Evolutionary conservation across 2,329 filamentous ascomycete species (phyloP), one percentile per base, ranked within the genome.

Genomic region (Alternaria incomplexa): DNA sequence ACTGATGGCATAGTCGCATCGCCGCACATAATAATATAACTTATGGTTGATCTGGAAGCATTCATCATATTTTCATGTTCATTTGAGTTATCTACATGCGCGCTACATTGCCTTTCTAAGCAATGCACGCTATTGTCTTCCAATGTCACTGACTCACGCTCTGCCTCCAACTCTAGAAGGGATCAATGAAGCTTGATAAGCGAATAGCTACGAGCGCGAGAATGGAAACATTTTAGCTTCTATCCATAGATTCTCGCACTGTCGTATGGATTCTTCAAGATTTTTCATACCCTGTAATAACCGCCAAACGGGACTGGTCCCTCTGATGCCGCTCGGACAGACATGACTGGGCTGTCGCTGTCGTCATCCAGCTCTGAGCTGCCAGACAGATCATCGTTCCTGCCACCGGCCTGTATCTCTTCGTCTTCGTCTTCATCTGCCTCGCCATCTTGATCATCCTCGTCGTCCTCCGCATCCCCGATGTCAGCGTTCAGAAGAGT

Each of bases 221-320:
- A 17, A 32, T 22, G 15, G 17, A 32, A 13, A 15, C 17, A 22
- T n/a, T 32, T 12, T 13, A 28, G 17, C 17, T 11, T 8, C 8
- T 15, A 26, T 10, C 30, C 1, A 20, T 10, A n/a, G 20, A 2
- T 11, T n/a, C 28, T 17, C 11, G 0, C 11, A 13, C 6, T 13
- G 11, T 0, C 26, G 13, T 4, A 12, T 4, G 13, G 30, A 6
- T n/a, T 5, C 26, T 25, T 11, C 26, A 28, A 28, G 20, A 20
- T 20, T 20, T 23, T 10, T 56, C 46, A 74, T 23, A 71, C 62
- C 48, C 58, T 69, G 45, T 72, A 74, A 23, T 73, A 58, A 4
- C 72, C 72, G 47, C 72, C 72, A 58, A 74, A 74, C 9, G 70
- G 70, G 28, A 63, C 65, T 12, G 72, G 68, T 2, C 69, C 69